Conservation (phyloP, 202 grass and related monocot genomes). For the Hordeum pubiflorum region DNA sequence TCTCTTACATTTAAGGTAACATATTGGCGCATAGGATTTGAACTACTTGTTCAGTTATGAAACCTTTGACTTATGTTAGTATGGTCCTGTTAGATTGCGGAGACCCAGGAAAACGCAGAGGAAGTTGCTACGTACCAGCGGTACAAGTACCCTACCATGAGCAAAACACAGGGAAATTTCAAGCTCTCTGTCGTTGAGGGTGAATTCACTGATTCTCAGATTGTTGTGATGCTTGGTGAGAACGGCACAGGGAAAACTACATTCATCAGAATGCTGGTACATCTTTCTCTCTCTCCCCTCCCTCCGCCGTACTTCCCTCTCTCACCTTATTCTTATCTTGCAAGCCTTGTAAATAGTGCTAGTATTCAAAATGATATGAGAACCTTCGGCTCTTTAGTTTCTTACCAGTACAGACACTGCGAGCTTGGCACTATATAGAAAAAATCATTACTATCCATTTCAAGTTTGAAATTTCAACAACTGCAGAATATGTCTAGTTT, state of each 20-base stretch:
- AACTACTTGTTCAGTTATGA: not conserved
- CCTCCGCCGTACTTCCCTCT: not conserved
- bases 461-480: not conserved
- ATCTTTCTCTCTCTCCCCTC: not conserved
- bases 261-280: constrained; percentile 97
- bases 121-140: constrained; percentile 88
- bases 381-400: not conserved
- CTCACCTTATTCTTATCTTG: not conserved
- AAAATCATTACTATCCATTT: not conserved
- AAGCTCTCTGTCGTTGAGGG: constrained; percentile 79
- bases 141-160: constrained; percentile 94
- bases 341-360: not conserved
- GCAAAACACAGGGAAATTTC: constrained; percentile 89
- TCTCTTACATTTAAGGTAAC: constrained; percentile 53
- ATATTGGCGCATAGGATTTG: not conserved
- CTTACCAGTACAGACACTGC: not conserved
- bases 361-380: not conserved
- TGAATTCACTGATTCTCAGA: constrained; percentile 60
- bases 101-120: constrained; percentile 93
- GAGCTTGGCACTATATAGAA: not conserved
- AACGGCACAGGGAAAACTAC: constrained; percentile 83
- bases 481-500: not conserved
- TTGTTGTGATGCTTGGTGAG: constrained; percentile 98
- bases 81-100: constrained; percentile 57
- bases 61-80: constrained; percentile 20